Conservation (phyloP, 2,329 filamentous ascomycete genomes). For the Cladophialophora immunda region DNA sequence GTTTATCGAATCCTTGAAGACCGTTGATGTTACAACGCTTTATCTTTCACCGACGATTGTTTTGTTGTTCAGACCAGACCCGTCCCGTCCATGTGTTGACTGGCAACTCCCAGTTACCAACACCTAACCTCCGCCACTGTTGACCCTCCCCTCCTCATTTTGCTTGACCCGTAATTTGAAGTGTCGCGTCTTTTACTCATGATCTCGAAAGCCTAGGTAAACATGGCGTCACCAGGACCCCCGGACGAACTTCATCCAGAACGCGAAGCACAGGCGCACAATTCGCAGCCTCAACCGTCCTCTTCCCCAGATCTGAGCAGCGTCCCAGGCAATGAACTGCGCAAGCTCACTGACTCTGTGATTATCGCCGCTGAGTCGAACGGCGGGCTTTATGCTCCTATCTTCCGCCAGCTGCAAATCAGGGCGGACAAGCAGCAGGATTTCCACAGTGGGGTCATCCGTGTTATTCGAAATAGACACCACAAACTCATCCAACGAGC, state of each 20-base stretch:
- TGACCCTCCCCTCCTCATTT: neutral
- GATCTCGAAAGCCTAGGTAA: neutral
- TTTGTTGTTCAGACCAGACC: neutral
- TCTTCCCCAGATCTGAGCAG: constrained; percentile 4
- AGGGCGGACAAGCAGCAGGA: constrained; percentile 23
- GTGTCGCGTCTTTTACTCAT: neutral
- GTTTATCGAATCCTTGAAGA: neutral
- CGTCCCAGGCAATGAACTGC: constrained; percentile 16
- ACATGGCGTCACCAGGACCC: neutral
- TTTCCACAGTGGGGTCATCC: constrained; percentile 34
- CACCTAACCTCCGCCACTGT: neutral
- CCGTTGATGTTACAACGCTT: neutral
- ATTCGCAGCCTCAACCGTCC: neutral
- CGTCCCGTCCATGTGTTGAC: neutral
- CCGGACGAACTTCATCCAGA: neutral
- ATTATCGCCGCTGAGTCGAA: constrained; percentile 15
- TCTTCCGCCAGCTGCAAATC: constrained; percentile 36
- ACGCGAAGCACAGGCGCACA: neutral
- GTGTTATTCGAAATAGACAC: constrained; percentile 32
- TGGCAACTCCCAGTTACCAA: neutral
- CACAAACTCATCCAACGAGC: constrained; percentile 23
- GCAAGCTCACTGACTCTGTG: constrained; percentile 21
- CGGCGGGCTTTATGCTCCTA: constrained; percentile 24
- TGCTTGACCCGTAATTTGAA: neutral
- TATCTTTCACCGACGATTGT: neutral